Evolutionary conservation across 768 basidiomycete genomes (phyloP).

Genomic region (Mycena venus): DNA sequence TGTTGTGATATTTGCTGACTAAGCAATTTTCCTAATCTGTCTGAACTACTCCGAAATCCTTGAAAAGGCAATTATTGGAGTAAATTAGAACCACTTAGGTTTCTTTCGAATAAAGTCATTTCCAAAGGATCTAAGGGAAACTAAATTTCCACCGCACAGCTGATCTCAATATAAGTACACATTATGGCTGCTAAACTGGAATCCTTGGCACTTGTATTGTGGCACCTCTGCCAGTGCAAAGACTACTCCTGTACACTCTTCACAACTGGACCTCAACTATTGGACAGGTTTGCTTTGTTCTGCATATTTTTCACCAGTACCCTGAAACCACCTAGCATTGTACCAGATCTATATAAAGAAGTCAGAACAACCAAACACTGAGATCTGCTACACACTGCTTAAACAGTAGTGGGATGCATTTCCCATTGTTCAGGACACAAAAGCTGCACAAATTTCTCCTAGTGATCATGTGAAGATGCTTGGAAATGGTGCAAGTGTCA

Average conservation of each 20-base stretch:
- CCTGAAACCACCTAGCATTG: constrained; percentile 48
- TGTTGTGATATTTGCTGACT: too few species aligned
- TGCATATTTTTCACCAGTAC: not conserved
- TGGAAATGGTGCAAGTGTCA: constrained; percentile 43
- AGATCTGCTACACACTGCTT: constrained; percentile 40
- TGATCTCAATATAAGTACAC: constrained; percentile 60
- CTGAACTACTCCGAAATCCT: too few species aligned
- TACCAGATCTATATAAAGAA: constrained; percentile 64
- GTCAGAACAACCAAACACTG: constrained; percentile 15
- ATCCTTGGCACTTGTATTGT: not conserved
- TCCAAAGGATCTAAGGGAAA: too few species aligned
- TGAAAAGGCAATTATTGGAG: too few species aligned
- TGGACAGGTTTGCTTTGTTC: constrained; percentile 54
- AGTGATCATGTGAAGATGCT: constrained; percentile 38
- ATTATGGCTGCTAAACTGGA: constrained; percentile 25
- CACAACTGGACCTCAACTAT: constrained; percentile 54
- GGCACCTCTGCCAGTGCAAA: not conserved
- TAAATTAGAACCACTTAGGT: too few species aligned
- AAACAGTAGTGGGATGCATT: constrained; percentile 69
- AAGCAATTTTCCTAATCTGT: too few species aligned
- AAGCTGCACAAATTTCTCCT: constrained; percentile 46
- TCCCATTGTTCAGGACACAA: constrained; percentile 52
- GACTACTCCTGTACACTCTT: not conserved
- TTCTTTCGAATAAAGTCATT: too few species aligned
- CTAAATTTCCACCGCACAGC: too few species aligned